Percentiles rank a stretch among this genome's conserved stretches.
These are phyloP conservation scores for Poronia punctata DNA, from an alignment of 495 filamentous ascomycete species.

Conservation along the genomic window DNA sequence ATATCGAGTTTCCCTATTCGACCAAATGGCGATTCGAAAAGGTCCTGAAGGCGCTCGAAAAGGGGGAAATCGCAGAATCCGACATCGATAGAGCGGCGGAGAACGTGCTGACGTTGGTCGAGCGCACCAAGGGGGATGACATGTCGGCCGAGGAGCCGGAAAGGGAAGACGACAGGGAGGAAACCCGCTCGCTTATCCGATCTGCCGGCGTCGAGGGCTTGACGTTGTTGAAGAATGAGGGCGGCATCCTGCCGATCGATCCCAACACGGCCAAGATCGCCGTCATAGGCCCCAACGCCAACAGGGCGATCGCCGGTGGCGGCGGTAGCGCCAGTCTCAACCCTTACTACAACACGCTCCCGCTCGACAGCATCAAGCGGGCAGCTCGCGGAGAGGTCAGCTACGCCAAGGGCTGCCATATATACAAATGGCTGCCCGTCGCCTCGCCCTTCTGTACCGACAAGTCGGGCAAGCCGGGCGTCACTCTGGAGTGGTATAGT, in stretches of 20 bases:
- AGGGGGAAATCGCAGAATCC: slow-evolving; percentile 47
- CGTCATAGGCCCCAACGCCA: slow-evolving; percentile 79
- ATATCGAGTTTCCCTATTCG: slow-evolving; percentile 74
- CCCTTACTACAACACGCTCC: slow-evolving; percentile 66
- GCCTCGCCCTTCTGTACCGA: slow-evolving; percentile 52
- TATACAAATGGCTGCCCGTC: slow-evolving; percentile 58
- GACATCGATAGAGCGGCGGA: slow-evolving; percentile 48
- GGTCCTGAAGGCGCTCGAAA: slow-evolving; percentile 52
- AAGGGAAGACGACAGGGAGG: slow-evolving; percentile 54
- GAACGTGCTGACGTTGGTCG: slow-evolving; percentile 61
- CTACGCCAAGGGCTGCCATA: slow-evolving; percentile 51
- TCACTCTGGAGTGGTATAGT: slow-evolving; percentile 56
- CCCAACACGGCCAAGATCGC: slow-evolving; percentile 55
- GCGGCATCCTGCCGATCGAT: slow-evolving; percentile 58
- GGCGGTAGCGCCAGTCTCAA: slow-evolving; percentile 75
- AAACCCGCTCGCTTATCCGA: slow-evolving; percentile 62
- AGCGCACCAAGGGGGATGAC: slow-evolving; percentile 54
- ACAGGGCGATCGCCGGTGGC: slow-evolving; percentile 68
- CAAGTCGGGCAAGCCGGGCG: slow-evolving; percentile 48
- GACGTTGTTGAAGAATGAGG: slow-evolving; percentile 74
- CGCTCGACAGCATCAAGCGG: slow-evolving; percentile 47
- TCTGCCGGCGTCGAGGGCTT: slow-evolving; percentile 65
- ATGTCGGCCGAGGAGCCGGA: slow-evolving; percentile 55
- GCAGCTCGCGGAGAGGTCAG: slow-evolving; percentile 40
- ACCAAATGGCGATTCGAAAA: slow-evolving; percentile 65